phyloP scores from a whole-genome alignment of 192 early-diverging fungal genomes.

The Phlyctochytrium arcticum region DNA sequence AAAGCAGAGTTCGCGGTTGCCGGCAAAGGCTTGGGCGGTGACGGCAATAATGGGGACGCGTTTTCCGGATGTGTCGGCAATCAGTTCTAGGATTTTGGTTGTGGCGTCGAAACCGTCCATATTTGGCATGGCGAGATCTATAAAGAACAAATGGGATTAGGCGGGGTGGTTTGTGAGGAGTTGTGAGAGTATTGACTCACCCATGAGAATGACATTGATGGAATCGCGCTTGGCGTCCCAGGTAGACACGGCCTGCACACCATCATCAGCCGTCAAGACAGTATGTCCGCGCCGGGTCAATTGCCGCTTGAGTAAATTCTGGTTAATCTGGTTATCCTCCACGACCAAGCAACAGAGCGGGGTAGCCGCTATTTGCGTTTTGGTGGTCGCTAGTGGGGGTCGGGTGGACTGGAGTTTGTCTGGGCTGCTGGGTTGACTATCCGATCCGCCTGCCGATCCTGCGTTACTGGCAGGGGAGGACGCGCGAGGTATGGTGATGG shows the following conservation, averaged over 20 bases:
- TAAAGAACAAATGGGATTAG: background rate
- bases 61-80: background rate
- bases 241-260: background rate
- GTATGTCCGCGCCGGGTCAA: background rate
- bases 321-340: background rate
- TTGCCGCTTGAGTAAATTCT: background rate
- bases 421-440: no score
- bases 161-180: background rate
- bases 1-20: background rate
- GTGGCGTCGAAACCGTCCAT: conserved; percentile 7
- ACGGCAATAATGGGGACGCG: background rate
- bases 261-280: background rate
- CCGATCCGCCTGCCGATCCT: no score
- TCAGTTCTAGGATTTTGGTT: background rate
- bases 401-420: background rate
- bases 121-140: background rate
- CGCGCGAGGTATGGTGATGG: no score
- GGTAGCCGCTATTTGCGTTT: background rate
- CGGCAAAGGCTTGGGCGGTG: background rate
- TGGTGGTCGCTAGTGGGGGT: background rate
- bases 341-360: background rate
- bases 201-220: background rate
- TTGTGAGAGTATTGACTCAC: background rate
- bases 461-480: no score
- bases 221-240: background rate